Percentiles rank a stretch among this genome's conserved stretches.
phyloP scores from a whole-genome alignment of 495 filamentous ascomycete genomes.

The Aspergillus panamensis region DNA sequence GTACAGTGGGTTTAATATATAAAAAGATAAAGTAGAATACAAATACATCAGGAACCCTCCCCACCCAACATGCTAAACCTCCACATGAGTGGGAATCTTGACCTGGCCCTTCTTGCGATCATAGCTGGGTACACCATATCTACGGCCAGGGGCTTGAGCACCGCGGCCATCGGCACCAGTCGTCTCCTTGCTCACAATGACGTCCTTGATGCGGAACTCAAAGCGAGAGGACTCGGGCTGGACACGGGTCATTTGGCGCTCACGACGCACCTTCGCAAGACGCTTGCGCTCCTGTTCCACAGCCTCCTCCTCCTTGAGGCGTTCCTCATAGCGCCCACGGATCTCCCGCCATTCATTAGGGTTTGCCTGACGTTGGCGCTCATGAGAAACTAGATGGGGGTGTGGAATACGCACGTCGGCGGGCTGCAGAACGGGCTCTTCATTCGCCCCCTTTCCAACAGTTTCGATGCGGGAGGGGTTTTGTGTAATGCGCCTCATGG shows the following conservation, averaged over 20 bases:
- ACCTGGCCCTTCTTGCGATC: conserved; percentile 70
- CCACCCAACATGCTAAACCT: conserved; percentile 33
- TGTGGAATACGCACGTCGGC: conserved; percentile 86
- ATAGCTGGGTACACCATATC: conserved; percentile 66
- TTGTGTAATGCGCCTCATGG: conserved; percentile 26
- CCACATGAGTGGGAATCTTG: conserved; percentile 67
- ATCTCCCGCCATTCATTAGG: conserved; percentile 35
- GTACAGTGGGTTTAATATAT: conserved; percentile 5
- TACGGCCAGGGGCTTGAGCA: conserved; percentile 53
- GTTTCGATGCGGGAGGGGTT: conserved; percentile 34
- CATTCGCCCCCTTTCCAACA: conserved; percentile 42
- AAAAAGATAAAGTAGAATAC: conserved; percentile 16
- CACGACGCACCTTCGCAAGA: conserved; percentile 37
- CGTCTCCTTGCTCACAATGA: conserved; percentile 51
- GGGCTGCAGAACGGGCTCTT: conserved; percentile 61
- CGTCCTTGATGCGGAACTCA: conserved; percentile 77
- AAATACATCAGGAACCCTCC: conserved; percentile 15
- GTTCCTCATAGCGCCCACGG: conserved; percentile 36
- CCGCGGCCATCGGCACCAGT: conserved; percentile 59
- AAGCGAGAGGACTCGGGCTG: conserved; percentile 58
- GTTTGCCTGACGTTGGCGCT: conserved; percentile 35
- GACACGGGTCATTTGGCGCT: conserved; percentile 39
- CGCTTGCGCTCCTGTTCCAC: conserved; percentile 36
- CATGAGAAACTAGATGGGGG: conserved; percentile 70
- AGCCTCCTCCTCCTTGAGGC: conserved; percentile 43